Percentiles rank a stretch among this genome's conserved stretches.
Evolutionary conservation across 2,329 filamentous ascomycete species (phyloP).

Genomic region (Sclerotinia sclerotiorum): DNA sequence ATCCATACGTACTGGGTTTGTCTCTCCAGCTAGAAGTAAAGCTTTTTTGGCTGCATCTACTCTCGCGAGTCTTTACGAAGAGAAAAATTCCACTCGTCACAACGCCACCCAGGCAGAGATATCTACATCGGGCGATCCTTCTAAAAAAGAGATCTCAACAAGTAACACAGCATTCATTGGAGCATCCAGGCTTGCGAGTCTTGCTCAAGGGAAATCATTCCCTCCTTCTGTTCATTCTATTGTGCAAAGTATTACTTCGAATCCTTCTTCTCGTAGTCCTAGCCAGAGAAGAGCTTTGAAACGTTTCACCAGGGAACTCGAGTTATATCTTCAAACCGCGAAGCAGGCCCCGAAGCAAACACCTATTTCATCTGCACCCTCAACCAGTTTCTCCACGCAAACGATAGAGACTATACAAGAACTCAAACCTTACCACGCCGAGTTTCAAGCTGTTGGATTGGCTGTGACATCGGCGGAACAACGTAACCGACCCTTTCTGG

Average conservation of each 20-base stretch:
- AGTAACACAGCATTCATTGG: slow-evolving; percentile 17
- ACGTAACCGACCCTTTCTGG: slow-evolving; percentile 16
- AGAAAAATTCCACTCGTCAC: not conserved
- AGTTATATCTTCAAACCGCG: slow-evolving; percentile 45
- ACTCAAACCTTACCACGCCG: slow-evolving; percentile 53
- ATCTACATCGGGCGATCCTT: not conserved
- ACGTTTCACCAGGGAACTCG: slow-evolving; percentile 45
- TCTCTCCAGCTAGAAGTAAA: slow-evolving; percentile 9
- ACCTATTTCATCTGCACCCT: slow-evolving; percentile 32
- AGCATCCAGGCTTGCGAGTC: slow-evolving; percentile 5
- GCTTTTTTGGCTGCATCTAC: slow-evolving; percentile 23
- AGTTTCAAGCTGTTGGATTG: slow-evolving; percentile 55
- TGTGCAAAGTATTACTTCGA: slow-evolving; percentile 29
- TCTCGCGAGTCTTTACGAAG: slow-evolving; percentile 22
- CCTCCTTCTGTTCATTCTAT: slow-evolving; percentile 28
- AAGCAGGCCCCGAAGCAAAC: slow-evolving; percentile 44
- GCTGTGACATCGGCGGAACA: slow-evolving; percentile 56
- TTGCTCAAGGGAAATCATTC: slow-evolving; percentile 19
- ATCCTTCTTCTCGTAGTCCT: slow-evolving; percentile 44
- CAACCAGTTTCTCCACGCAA: slow-evolving; percentile 44
- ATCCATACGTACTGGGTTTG: slow-evolving; percentile 1
- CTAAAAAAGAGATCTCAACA: not conserved
- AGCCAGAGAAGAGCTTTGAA: slow-evolving; percentile 47
- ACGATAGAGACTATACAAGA: slow-evolving; percentile 56
- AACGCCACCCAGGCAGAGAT: not conserved